phyloP scores from a whole-genome alignment of 768 basidiomycete genomes.

The Tricholoma bakamatsutake region DNA sequence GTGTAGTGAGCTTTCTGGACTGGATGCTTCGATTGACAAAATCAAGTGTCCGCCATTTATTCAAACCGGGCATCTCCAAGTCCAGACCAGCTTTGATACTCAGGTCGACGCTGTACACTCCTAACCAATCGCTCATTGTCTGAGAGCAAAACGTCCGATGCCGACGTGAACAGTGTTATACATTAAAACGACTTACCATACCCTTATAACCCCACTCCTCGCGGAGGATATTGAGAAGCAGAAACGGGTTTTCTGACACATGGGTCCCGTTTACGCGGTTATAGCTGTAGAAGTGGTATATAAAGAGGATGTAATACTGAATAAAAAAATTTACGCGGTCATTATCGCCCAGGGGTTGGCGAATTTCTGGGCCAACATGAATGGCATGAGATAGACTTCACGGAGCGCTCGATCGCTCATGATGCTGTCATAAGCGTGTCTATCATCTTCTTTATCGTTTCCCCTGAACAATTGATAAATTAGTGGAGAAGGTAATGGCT shows the following conservation, averaged over 20 bases:
- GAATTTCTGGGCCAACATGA: slow-evolving; percentile 65
- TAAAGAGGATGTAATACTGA: background rate
- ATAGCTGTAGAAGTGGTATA: slow-evolving; percentile 33
- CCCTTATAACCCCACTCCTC: slow-evolving; percentile 75
- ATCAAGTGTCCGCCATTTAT: slow-evolving; percentile 72
- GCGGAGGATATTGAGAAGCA: slow-evolving; percentile 55
- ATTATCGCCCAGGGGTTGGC: slow-evolving; percentile 65
- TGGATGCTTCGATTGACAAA: slow-evolving; percentile 55
- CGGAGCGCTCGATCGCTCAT: slow-evolving; percentile 62
- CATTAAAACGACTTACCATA: slow-evolving; percentile 27
- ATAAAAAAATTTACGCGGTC: slow-evolving; percentile 48
- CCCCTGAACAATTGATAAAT: slow-evolving; percentile 31
- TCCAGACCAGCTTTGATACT: slow-evolving; percentile 73
- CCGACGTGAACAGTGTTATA: background rate
- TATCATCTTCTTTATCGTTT: slow-evolving; percentile 81
- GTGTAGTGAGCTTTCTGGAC: slow-evolving; percentile 58
- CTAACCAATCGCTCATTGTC: slow-evolving; percentile 86
- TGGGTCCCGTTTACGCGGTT: slow-evolving; percentile 78
- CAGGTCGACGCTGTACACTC: slow-evolving; percentile 59
- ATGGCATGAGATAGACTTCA: slow-evolving; percentile 72
- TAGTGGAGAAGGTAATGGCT: background rate
- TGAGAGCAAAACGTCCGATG: slow-evolving; percentile 10
- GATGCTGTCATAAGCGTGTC: slow-evolving; percentile 61
- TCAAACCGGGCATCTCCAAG: slow-evolving; percentile 73
- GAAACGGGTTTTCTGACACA: slow-evolving; percentile 54